phyloP scores from a whole-genome alignment of 2,329 filamentous ascomycete species.

The Bipolaris sorokiniana region DNA sequence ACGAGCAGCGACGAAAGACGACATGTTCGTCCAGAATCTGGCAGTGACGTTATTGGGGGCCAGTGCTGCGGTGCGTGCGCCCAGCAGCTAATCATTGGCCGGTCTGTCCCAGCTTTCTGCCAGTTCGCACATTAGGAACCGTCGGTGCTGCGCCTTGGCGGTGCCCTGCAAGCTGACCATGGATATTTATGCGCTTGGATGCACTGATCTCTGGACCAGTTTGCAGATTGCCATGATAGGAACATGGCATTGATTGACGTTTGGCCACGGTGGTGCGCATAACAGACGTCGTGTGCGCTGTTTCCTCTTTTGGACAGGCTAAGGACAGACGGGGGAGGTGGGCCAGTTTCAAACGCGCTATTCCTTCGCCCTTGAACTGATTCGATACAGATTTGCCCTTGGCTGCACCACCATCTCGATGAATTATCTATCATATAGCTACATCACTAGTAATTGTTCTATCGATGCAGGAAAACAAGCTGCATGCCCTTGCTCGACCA shows the following conservation, averaged over 20 bases:
- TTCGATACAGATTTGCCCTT: conserved; percentile 4
- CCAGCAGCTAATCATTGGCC: not conserved
- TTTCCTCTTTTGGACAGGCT: conserved; percentile 11
- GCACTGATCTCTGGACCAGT: not conserved
- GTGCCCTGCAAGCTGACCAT: not conserved
- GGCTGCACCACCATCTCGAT: not conserved
- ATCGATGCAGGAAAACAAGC: not conserved
- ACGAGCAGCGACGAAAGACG: conserved; percentile 12
- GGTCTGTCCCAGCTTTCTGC: conserved; percentile 9
- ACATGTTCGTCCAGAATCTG: conserved; percentile 4
- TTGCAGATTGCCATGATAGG: not conserved
- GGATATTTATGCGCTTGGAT: not conserved
- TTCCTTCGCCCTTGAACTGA: conserved; percentile 1
- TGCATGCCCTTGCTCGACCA: no score
- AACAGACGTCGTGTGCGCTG: conserved; percentile 14
- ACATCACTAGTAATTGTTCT: conserved; percentile 2
- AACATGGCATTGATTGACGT: not conserved
- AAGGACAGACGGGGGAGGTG: not conserved
- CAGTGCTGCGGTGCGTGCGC: conserved; percentile 6
- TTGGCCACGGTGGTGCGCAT: not conserved
- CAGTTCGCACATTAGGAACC: conserved; percentile 14
- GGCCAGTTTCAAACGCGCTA: conserved; percentile 2
- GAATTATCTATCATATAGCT: not conserved
- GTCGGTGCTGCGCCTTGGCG: not conserved
- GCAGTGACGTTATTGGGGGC: conserved; percentile 16